Conservation (phyloP, 2,329 filamentous ascomycete species). For the Xylariaceae sp. region DNA sequence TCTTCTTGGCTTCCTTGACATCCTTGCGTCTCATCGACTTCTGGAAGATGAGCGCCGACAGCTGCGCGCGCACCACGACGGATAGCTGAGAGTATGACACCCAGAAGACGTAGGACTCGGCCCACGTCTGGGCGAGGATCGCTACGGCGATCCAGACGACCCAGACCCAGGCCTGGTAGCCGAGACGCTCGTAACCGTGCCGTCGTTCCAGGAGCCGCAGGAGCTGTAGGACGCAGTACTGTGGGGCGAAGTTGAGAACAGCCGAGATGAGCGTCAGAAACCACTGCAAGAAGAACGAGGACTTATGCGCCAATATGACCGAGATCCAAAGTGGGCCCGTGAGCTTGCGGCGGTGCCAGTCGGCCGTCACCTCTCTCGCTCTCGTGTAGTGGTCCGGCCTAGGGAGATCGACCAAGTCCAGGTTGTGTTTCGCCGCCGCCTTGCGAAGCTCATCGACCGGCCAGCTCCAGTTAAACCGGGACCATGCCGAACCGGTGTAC, state of each 20-base stretch:
- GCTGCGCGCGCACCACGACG: constrained; percentile 68
- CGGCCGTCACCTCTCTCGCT: constrained; percentile 51
- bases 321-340: constrained; percentile 61
- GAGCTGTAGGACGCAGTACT: constrained; percentile 68
- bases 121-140: constrained; percentile 60
- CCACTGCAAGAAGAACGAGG: constrained; percentile 61
- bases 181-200: constrained; percentile 46
- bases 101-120: constrained; percentile 71
- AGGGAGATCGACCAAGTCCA: constrained; percentile 66
- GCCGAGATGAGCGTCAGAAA: constrained; percentile 56
- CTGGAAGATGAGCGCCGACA: constrained; percentile 73
- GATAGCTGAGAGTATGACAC: constrained; percentile 63
- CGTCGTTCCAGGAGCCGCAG: constrained; percentile 65
- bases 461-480: constrained; percentile 70
- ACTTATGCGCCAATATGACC: constrained; percentile 60
- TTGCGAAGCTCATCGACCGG: constrained; percentile 55
- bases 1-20: constrained; percentile 64
- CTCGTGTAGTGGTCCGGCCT: constrained; percentile 59
- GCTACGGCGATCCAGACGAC: constrained; percentile 65
- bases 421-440: constrained; percentile 59
- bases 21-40: constrained; percentile 80
- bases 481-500: constrained; percentile 62
- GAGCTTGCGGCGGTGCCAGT: constrained; percentile 52
- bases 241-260: constrained; percentile 68
- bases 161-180: constrained; percentile 66